phyloP scores from a whole-genome alignment of 2,329 filamentous ascomycete species.

The Fusarium sp. region DNA sequence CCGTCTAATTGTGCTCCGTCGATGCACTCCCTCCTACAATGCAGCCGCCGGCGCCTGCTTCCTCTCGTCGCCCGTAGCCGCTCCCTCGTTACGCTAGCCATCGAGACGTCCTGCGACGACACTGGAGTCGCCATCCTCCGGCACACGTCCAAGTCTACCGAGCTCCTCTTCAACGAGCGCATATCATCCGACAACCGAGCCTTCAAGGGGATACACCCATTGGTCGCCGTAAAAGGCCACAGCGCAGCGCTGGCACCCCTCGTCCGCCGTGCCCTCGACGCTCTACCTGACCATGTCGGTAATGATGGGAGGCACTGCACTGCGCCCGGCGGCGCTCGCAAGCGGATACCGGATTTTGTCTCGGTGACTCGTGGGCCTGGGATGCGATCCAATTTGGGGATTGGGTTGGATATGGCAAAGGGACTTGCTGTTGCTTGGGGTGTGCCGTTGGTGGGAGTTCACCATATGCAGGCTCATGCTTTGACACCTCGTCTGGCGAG shows the following conservation, averaged over 20 bases:
- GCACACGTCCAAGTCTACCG: slow-evolving; percentile 61
- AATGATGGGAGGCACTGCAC: slow-evolving; percentile 14
- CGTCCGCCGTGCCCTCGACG: slow-evolving; percentile 71
- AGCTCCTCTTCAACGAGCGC: slow-evolving; percentile 82
- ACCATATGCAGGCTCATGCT: slow-evolving; percentile 98
- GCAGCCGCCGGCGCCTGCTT: not conserved
- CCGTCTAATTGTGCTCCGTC: not conserved
- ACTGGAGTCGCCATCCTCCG: slow-evolving; percentile 88
- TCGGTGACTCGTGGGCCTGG: slow-evolving; percentile 91
- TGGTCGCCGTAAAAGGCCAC: slow-evolving; percentile 81
- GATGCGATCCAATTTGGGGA: slow-evolving; percentile 82
- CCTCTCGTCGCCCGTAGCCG: slow-evolving; percentile 36
- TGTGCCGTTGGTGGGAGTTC: slow-evolving; percentile 84
- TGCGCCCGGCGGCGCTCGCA: slow-evolving; percentile 32
- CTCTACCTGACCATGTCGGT: slow-evolving; percentile 56
- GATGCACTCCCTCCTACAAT: slow-evolving; percentile 33
- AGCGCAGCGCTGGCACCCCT: slow-evolving; percentile 76
- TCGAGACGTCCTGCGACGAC: slow-evolving; percentile 92
- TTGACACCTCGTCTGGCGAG: slow-evolving; percentile 84
- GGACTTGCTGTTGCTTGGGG: slow-evolving; percentile 87
- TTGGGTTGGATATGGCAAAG: slow-evolving; percentile 87
- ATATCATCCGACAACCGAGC: slow-evolving; percentile 82
- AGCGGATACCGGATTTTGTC: slow-evolving; percentile 80
- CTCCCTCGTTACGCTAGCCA: slow-evolving; percentile 72
- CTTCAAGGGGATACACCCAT: slow-evolving; percentile 84